Percentiles rank a stretch among this genome's conserved stretches.
These are phyloP conservation scores for Pseudonitzschia pungens DNA, from an alignment of 108 stramenopile genomes.

Conservation along the genomic window DNA sequence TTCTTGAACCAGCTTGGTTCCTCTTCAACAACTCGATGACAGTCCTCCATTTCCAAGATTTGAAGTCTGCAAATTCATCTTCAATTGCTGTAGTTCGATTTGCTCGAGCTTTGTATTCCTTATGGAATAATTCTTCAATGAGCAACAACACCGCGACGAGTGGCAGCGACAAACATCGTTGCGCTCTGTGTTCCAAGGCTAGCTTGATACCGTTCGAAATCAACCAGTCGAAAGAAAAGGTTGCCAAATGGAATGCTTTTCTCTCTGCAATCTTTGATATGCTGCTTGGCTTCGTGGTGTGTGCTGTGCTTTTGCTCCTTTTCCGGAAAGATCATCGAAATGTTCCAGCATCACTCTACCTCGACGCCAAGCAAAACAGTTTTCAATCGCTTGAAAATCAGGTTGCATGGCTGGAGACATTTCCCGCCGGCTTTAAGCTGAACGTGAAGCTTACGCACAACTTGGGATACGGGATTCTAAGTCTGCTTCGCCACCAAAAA, in stretches of 20 bases:
- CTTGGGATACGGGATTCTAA: slow-evolving; percentile 48
- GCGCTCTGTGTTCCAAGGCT: slow-evolving; percentile 6
- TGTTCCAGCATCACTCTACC: background rate
- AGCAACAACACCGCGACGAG: background rate
- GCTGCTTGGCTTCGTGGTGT: slow-evolving; percentile 12
- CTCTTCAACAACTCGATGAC: slow-evolving; percentile 17
- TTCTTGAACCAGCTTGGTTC: background rate
- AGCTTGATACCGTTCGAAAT: background rate
- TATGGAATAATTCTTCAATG: background rate
- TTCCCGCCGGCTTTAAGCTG: slow-evolving; percentile 83
- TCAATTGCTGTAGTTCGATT: background rate
- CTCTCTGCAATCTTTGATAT: slow-evolving; percentile 18
- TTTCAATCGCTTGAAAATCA: slow-evolving; percentile 11
- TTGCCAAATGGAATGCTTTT: slow-evolving; percentile 14
- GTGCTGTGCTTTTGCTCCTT: slow-evolving; percentile 8
- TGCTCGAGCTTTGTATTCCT: background rate
- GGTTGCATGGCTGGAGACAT: slow-evolving; percentile 61
- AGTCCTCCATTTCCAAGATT: slow-evolving; percentile 21
- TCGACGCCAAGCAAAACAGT: slow-evolving; percentile 1
- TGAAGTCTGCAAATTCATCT: background rate
- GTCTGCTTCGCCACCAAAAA: slow-evolving; percentile 36
- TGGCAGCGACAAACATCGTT: background rate
- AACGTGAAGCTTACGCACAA: slow-evolving; percentile 70
- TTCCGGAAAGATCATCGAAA: background rate
- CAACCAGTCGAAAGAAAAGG: background rate